Conservation (phyloP, 192 early-diverging fungal genomes). For the Coemansia guatemalensis region DNA sequence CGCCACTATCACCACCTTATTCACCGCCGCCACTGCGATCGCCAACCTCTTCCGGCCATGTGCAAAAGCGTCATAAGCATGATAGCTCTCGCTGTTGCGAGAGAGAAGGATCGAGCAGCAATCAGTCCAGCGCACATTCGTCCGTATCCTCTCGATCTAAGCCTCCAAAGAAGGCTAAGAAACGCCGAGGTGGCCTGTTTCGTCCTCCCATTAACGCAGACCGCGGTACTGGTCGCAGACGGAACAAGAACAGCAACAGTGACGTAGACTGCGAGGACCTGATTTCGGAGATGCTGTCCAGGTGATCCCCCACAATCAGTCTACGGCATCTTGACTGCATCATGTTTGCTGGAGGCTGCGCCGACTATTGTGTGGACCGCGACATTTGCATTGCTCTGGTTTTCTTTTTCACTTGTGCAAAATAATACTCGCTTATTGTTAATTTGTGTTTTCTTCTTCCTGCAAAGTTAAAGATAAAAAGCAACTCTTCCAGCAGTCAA, state of each 20-base stretch:
- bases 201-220: slow-evolving; percentile 8
- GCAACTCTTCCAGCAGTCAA: neutral
- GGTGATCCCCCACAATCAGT: neutral
- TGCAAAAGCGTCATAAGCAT: neutral
- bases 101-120: neutral
- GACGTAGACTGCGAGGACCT: slow-evolving; percentile 21
- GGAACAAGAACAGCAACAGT: neutral
- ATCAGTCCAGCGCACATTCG: neutral
- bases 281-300: slow-evolving; percentile 25
- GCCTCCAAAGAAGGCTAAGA: slow-evolving; percentile 2
- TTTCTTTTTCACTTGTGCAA: neutral
- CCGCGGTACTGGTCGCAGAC: neutral
- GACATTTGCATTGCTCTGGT: neutral
- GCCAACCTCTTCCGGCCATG: neutral
- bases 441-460: neutral
- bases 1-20: neutral
- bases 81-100: neutral
- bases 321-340: neutral
- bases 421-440: neutral
- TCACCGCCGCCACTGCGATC: neutral
- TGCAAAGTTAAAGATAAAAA: neutral
- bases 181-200: slow-evolving; percentile 20
- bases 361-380: neutral
- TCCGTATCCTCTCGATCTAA: neutral
- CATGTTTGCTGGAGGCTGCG: neutral